Evolutionary conservation across 768 basidiomycete genomes (phyloP).

Genomic region (Nidularia sp.): DNA sequence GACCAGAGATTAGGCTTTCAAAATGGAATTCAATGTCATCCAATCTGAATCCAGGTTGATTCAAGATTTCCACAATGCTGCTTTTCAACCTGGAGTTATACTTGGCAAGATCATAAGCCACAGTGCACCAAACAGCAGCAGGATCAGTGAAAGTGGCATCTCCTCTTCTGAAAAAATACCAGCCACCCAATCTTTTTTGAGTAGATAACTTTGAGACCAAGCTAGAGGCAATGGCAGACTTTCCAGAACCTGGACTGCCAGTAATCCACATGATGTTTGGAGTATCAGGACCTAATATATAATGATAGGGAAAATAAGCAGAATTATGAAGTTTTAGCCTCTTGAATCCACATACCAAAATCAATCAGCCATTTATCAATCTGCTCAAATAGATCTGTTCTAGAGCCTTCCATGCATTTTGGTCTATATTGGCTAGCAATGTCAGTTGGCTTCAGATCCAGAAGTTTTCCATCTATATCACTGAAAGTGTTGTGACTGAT

Average conservation of each 20-base stretch:
- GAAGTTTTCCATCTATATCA: too few relatives aligned
- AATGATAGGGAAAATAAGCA: neutral
- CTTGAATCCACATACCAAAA: neutral
- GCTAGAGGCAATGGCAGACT: neutral
- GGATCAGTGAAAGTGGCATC: neutral
- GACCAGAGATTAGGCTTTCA: too few relatives aligned
- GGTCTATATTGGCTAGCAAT: too few relatives aligned
- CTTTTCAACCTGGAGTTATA: neutral
- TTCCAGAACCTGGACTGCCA: too few relatives aligned
- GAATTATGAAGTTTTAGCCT: neutral
- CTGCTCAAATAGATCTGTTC: neutral
- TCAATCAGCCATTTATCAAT: neutral
- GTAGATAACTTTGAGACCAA: neutral
- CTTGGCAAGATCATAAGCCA: neutral
- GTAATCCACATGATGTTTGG: neutral
- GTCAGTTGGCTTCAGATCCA: too few relatives aligned
- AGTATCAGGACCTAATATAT: neutral
- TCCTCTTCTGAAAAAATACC: neutral
- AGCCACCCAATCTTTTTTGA: neutral
- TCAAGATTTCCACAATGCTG: neutral
- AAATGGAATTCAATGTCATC: too few relatives aligned
- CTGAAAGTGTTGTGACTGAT: too few relatives aligned
- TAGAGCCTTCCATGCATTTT: too few relatives aligned
- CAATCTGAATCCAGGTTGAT: too few relatives aligned
- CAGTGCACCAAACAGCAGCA: neutral